Conservation (phyloP, 2,329 filamentous ascomycete species). For the Alternaria tenuissima region DNA sequence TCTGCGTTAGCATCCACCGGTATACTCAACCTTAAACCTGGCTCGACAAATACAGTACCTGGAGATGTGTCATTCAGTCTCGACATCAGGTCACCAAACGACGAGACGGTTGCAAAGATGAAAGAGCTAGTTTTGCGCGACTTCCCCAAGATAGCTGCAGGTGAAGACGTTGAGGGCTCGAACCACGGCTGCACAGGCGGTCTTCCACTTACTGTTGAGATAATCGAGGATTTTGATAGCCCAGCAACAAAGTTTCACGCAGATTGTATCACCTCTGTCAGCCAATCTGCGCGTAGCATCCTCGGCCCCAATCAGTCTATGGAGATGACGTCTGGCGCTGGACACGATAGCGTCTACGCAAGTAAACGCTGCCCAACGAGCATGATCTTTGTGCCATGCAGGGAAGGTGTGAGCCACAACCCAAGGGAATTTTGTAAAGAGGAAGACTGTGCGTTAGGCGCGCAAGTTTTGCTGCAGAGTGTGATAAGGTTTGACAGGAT, state of each 20-base stretch:
- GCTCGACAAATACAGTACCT: conserved; percentile 77
- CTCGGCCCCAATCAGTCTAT: conserved; percentile 58
- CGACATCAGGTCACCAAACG: conserved; percentile 69
- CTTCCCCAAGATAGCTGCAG: conserved; percentile 67
- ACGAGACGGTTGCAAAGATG: conserved; percentile 65
- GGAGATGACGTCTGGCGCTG: conserved; percentile 70
- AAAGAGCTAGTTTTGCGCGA: conserved; percentile 65
- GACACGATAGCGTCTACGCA: conserved; percentile 64
- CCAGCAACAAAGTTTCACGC: conserved; percentile 67
- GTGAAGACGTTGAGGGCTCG: conserved; percentile 61
- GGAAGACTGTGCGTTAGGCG: conserved; percentile 57
- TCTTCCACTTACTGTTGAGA: conserved; percentile 64
- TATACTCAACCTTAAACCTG: conserved; percentile 71
- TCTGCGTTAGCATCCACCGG: conserved; percentile 73
- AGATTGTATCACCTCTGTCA: conserved; percentile 72
- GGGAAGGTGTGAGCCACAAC: conserved; percentile 59
- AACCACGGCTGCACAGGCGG: conserved; percentile 56
- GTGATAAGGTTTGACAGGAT: conserved; percentile 60
- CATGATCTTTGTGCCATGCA: conserved; percentile 60
- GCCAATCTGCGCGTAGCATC: conserved; percentile 67
- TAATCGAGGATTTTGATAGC: conserved; percentile 68
- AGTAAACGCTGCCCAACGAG: conserved; percentile 56
- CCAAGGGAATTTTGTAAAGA: conserved; percentile 56
- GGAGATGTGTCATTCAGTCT: conserved; percentile 72
- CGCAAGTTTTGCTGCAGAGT: conserved; percentile 60